Percentiles rank a stretch among this genome's conserved stretches.
These are phyloP conservation scores for Starmerella cellae DNA, from an alignment of 805 yeast species.

Conservation along the genomic window DNA sequence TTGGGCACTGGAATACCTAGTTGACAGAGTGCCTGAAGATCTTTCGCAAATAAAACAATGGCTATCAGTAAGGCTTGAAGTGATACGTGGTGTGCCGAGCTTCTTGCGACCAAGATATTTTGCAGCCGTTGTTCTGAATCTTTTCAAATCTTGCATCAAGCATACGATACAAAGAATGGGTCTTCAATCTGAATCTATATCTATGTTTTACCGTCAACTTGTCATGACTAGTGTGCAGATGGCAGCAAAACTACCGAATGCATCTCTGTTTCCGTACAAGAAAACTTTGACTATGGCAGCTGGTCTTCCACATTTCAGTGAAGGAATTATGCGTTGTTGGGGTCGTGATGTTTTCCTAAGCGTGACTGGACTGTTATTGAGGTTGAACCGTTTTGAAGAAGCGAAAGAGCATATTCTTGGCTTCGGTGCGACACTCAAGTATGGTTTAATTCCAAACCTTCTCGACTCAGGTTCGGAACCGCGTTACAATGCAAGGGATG, in stretches of 20 bases:
- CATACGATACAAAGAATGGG: constrained; percentile 48
- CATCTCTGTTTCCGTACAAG: constrained; percentile 57
- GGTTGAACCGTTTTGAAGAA: constrained; percentile 63
- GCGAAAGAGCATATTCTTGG: constrained; percentile 72
- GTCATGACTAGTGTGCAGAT: constrained; percentile 77
- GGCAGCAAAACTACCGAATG: constrained; percentile 59
- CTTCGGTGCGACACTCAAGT: constrained; percentile 83
- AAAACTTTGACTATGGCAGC: constrained; percentile 74
- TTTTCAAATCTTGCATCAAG: constrained; percentile 68
- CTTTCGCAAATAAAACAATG: constrained; percentile 41
- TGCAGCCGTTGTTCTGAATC: constrained; percentile 64
- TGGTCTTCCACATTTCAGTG: constrained; percentile 87
- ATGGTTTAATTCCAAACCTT: constrained; percentile 87
- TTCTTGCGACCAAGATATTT: constrained; percentile 79
- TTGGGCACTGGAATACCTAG: constrained; percentile 79
- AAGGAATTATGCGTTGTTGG: constrained; percentile 93
- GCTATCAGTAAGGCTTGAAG: constrained; percentile 47
- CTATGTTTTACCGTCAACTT: constrained; percentile 63
- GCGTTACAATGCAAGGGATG: constrained; percentile 90
- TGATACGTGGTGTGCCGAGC: constrained; percentile 44
- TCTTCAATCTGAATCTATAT: constrained; percentile 36
- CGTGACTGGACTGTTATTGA: constrained; percentile 64
- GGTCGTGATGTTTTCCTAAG: constrained; percentile 93
- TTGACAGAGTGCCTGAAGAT: constrained; percentile 40
- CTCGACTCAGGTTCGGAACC: constrained; percentile 90